Evolutionary conservation across 306 rosid genomes (phyloP).

Genomic region (Delonix regia): DNA sequence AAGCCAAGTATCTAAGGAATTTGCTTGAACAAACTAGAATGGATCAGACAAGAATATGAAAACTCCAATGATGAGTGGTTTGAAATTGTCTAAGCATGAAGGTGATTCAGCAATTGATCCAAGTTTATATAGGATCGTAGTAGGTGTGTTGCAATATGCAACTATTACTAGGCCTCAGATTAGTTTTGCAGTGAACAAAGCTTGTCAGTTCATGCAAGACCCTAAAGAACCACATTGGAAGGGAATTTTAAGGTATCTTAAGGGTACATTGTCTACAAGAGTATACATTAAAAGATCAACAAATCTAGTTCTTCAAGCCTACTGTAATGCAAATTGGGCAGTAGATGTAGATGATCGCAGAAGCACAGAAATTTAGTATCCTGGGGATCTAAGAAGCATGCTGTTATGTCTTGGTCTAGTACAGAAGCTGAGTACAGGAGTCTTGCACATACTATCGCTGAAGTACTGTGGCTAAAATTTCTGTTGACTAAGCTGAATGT

Average conservation of each 20-base stretch:
- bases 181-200: too few species aligned
- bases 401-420: neutral
- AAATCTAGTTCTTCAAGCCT: neutral
- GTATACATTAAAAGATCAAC: neutral
- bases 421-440: neutral
- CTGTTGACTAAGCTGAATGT: neutral
- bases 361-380: neutral
- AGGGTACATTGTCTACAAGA: neutral
- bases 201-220: neutral
- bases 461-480: accelerated
- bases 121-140: too few species aligned
- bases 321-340: neutral
- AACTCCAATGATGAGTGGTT: too few species aligned
- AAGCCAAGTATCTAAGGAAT: too few species aligned
- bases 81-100: too few species aligned
- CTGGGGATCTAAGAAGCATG: neutral
- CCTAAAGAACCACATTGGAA: neutral
- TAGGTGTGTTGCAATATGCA: too few species aligned
- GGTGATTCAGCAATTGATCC: too few species aligned
- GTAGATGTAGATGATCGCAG: neutral
- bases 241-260: neutral
- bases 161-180: too few species aligned
- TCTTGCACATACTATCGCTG: neutral
- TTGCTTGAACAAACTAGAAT: too few species aligned
- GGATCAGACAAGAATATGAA: too few species aligned